These are phyloP conservation scores for Perilla frutescens DNA, from an alignment of 257 asterid species.

Conservation along the genomic window DNA sequence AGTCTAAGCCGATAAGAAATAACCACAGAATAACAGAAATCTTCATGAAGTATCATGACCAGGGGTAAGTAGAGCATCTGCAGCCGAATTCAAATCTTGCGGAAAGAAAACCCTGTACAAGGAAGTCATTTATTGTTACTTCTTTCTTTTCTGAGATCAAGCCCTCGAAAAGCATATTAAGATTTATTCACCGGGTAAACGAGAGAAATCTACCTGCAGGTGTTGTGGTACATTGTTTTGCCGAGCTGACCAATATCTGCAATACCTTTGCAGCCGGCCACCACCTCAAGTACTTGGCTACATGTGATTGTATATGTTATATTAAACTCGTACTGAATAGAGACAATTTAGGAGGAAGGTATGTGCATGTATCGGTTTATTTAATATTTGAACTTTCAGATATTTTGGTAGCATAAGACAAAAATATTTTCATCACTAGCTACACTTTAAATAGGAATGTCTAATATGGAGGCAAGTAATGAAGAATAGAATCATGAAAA, in stretches of 20 bases:
- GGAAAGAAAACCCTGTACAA: slow-evolving; percentile 84
- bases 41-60: slow-evolving; percentile 42
- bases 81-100: slow-evolving; percentile 81
- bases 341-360: background rate
- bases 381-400: slow-evolving; percentile 6
- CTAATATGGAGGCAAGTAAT: no score
- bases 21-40: slow-evolving; percentile 3
- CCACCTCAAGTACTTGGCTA: slow-evolving; percentile 97
- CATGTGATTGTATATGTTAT: slow-evolving; percentile 26
- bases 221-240: slow-evolving; percentile 79
- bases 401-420: no score
- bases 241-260: slow-evolving; percentile 73
- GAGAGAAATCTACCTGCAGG: slow-evolving; percentile 69
- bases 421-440: no score
- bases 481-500: no score
- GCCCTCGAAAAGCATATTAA: background rate
- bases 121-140: background rate
- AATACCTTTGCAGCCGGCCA: slow-evolving; percentile 87
- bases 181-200: background rate
- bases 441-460: no score
- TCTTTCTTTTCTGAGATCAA: background rate
- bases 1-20: background rate
- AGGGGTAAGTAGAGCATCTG: slow-evolving; percentile 75
- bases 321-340: background rate
- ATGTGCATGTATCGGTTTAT: background rate